Evolutionary conservation across 1,284 basidiomycete genomes (phyloP).

Genomic region (Lentinula novae-zelandiae): DNA sequence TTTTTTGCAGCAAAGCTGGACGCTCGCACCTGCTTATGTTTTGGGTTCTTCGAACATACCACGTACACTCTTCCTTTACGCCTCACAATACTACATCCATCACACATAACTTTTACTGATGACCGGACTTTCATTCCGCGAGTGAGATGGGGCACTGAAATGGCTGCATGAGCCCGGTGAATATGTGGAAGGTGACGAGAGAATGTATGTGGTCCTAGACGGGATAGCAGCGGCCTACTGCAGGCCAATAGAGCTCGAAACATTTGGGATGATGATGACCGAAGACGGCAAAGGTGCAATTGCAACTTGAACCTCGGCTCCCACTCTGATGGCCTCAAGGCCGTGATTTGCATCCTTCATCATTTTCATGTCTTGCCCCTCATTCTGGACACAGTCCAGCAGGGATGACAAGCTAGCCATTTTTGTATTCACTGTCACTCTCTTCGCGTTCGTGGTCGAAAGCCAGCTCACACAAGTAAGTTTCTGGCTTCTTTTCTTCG

Average conservation of each 20-base stretch:
- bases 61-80: slow-evolving; percentile 93
- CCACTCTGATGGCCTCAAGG: not conserved
- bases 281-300: not conserved
- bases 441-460: slow-evolving; percentile 65
- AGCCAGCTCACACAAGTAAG: slow-evolving; percentile 69
- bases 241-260: slow-evolving; percentile 61
- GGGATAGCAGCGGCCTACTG: slow-evolving; percentile 53
- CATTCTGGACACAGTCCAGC: slow-evolving; percentile 16
- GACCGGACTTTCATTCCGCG: slow-evolving; percentile 97
- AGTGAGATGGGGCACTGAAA: slow-evolving; percentile 34
- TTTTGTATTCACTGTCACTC: slow-evolving; percentile 47
- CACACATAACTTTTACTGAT: slow-evolving; percentile 91
- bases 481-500: slow-evolving; percentile 7
- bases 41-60: slow-evolving; percentile 91
- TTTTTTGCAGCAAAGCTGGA: slow-evolving; percentile 23
- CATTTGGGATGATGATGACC: slow-evolving; percentile 36
- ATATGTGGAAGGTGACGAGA: slow-evolving; percentile 23
- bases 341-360: not conserved
- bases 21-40: slow-evolving; percentile 88
- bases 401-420: slow-evolving; percentile 37
- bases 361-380: not conserved
- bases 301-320: not conserved
- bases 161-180: slow-evolving; percentile 22
- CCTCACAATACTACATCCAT: slow-evolving; percentile 82
- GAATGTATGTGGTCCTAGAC: slow-evolving; percentile 39